Evolutionary conservation across 2,329 filamentous ascomycete genomes (phyloP).

Genomic region (Cladosporium sp.): DNA sequence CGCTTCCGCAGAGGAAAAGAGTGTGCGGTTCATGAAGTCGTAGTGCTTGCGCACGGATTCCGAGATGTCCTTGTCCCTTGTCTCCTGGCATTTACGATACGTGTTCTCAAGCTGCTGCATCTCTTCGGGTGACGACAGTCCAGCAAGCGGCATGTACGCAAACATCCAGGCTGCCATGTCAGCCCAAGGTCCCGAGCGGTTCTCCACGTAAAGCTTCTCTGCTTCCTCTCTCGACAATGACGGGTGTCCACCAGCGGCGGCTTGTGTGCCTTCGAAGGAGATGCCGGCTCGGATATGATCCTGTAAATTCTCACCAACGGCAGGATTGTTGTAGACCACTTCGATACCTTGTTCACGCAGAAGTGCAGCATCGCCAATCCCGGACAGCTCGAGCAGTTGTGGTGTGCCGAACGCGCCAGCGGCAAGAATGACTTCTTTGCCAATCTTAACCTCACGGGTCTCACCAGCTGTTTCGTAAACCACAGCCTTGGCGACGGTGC

Average conservation of each 20-base stretch:
- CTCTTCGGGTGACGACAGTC: conserved; percentile 27
- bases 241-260: conserved; percentile 13
- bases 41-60: conserved; percentile 22
- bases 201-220: conserved; percentile 24
- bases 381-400: conserved; percentile 61
- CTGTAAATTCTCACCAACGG: conserved; percentile 35
- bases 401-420: conserved; percentile 61
- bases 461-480: conserved; percentile 19
- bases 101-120: conserved; percentile 26
- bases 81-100: conserved; percentile 22
- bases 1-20: conserved; percentile 27
- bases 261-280: conserved; percentile 30
- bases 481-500: conserved; percentile 21
- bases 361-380: conserved; percentile 44
- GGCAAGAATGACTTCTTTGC: conserved; percentile 59
- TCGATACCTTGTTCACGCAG: conserved; percentile 25
- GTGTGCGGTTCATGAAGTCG: conserved; percentile 24
- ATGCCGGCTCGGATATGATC: conserved; percentile 30
- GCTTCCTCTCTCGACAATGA: conserved; percentile 18
- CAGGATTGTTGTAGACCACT: conserved; percentile 25
- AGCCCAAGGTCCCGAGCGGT: conserved; percentile 26
- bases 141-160: conserved; percentile 27
- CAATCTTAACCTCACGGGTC: conserved; percentile 28
- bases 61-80: conserved; percentile 20
- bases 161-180: conserved; percentile 25